phyloP scores from a whole-genome alignment of 306 rosid genomes.

The Corylus heterophylla region DNA sequence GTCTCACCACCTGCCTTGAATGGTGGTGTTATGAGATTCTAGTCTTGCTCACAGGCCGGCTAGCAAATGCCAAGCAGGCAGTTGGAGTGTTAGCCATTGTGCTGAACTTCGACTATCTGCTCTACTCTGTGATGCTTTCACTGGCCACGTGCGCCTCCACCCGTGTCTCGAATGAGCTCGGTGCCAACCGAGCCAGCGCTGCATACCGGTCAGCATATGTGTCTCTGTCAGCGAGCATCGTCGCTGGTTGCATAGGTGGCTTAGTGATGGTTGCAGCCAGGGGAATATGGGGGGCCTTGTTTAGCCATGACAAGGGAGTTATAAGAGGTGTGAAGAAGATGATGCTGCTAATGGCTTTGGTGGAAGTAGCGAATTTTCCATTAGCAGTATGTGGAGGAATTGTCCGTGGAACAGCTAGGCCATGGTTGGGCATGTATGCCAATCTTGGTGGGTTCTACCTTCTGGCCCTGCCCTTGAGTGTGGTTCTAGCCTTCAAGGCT shows the following conservation, averaged over 20 bases:
- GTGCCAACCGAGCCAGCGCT: conserved; percentile 45
- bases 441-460: conserved; percentile 76
- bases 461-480: conserved; percentile 68
- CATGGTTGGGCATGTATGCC: conserved; percentile 76
- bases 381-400: conserved; percentile 80
- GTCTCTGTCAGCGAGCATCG: conserved; percentile 44
- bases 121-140: conserved; percentile 67
- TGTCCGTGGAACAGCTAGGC: conserved; percentile 74
- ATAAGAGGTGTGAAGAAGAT: conserved; percentile 67
- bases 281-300: conserved; percentile 77
- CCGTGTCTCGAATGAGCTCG: conserved; percentile 74
- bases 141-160: conserved; percentile 68
- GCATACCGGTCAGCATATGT: conserved; percentile 59
- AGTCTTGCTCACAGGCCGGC: conserved; percentile 73
- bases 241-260: conserved; percentile 57
- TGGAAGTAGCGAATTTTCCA: conserved; percentile 79
- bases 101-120: conserved; percentile 72
- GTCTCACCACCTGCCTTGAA: conserved; percentile 84
- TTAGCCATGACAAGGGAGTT: conserved; percentile 53
- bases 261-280: conserved; percentile 62
- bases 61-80: conserved; percentile 55
- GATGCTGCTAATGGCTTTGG: conserved; percentile 71
- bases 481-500: conserved; percentile 65
- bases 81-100: conserved; percentile 64
- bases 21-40: conserved; percentile 98